These are phyloP conservation scores for Artemisia tridentata DNA, from an alignment of 129 eudicot genomes.

Conservation along the genomic window DNA sequence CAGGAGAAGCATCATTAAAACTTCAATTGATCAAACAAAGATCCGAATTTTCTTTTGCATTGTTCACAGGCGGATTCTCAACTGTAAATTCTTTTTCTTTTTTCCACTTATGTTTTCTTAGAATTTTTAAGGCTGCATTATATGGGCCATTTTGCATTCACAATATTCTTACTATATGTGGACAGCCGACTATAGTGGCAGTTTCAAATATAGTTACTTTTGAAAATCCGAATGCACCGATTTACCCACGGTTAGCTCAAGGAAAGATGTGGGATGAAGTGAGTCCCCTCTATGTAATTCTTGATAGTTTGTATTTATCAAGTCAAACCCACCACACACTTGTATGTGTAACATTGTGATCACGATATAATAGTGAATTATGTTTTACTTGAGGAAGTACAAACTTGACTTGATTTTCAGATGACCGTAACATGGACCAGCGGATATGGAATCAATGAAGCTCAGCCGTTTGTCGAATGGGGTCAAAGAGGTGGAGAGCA, in stretches of 20 bases:
- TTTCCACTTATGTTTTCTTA: not conserved
- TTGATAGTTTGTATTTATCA: conserved; percentile 11
- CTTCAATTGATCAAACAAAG: conserved; percentile 89
- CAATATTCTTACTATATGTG: conserved; percentile 17
- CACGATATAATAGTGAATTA: not conserved
- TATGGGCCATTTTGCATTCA: conserved; percentile 7
- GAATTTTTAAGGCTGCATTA: conserved; percentile 1
- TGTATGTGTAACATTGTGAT: conserved; percentile 1
- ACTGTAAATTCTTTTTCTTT: conserved; percentile 39
- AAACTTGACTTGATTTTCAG: conserved; percentile 31
- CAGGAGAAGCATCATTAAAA: conserved; percentile 72
- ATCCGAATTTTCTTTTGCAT: conserved; percentile 70
- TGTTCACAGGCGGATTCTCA: conserved; percentile 84
- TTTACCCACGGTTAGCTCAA: conserved; percentile 92
- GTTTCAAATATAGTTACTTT: conserved; percentile 70
- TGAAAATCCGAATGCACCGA: conserved; percentile 89
- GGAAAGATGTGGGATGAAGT: conserved; percentile 96
- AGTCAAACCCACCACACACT: not conserved
- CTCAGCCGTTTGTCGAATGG: conserved; percentile 74
- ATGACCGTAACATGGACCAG: conserved; percentile 94
- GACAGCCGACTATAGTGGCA: conserved; percentile 86
- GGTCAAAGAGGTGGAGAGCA: conserved; percentile 47
- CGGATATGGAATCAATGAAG: conserved; percentile 67
- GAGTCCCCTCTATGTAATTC: conserved; percentile 24
- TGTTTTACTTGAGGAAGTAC: conserved; percentile 11